Evolutionary conservation across 2,329 filamentous ascomycete genomes (phyloP).

Genomic region (Ciborinia camelliae): DNA sequence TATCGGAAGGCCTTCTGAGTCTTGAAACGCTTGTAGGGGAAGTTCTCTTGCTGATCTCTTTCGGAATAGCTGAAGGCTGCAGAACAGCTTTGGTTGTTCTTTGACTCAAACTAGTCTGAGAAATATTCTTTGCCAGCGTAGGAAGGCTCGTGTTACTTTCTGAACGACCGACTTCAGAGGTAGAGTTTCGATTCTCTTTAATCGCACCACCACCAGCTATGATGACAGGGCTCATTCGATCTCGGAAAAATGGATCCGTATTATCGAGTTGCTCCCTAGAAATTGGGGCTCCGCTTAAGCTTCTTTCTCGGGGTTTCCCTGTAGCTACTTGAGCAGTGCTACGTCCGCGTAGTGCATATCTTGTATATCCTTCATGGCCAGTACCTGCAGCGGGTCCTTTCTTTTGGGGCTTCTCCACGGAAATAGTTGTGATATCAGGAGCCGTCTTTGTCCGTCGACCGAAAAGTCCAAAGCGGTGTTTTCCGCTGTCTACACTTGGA

Average conservation of each 20-base stretch:
- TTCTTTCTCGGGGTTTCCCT: constrained; percentile 41
- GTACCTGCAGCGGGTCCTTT: constrained; percentile 90
- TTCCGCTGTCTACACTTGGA: constrained; percentile 55
- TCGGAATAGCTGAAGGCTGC: constrained; percentile 54
- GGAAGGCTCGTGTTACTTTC: constrained; percentile 50
- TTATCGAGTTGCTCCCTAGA: constrained; percentile 52
- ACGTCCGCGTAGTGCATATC: constrained; percentile 57
- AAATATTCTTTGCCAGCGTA: constrained; percentile 43
- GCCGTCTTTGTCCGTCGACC: constrained; percentile 66
- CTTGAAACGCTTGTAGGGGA: constrained; percentile 24
- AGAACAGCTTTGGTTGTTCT: constrained; percentile 46
- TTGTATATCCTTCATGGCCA: constrained; percentile 82
- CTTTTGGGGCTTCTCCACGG: constrained; percentile 56
- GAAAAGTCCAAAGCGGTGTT: constrained; percentile 74
- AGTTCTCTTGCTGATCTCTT: constrained; percentile 29
- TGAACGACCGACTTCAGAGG: constrained; percentile 47
- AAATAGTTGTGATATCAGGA: constrained; percentile 45
- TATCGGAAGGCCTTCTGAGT: constrained; percentile 46
- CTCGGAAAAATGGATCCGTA: constrained; percentile 55
- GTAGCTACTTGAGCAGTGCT: constrained; percentile 57
- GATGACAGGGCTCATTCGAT: constrained; percentile 63
- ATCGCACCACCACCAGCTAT: constrained; percentile 60
- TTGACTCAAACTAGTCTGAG: constrained; percentile 28
- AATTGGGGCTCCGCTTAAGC: constrained; percentile 40
- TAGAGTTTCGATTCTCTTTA: constrained; percentile 57